phyloP scores from a whole-genome alignment of 1,284 basidiomycete genomes.

The Takashimella tepidaria region DNA sequence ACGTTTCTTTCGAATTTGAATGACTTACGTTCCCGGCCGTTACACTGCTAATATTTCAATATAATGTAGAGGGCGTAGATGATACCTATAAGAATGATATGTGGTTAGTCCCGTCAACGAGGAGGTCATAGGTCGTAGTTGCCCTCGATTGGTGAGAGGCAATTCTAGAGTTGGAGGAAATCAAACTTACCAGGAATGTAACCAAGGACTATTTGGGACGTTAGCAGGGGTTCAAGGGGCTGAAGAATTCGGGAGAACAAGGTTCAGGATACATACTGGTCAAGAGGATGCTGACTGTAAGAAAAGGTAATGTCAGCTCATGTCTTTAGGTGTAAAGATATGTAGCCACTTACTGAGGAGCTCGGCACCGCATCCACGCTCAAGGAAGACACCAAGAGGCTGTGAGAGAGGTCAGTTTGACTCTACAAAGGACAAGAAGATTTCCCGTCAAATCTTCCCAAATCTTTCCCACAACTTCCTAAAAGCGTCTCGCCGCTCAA shows the following conservation, averaged over 20 bases:
- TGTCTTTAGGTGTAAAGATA: background rate
- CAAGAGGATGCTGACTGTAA: slow-evolving; percentile 35
- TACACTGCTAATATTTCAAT: slow-evolving; percentile 18
- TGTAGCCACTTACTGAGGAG: slow-evolving; percentile 24
- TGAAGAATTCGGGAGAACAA: background rate
- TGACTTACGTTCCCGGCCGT: background rate
- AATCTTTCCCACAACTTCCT: too few species aligned
- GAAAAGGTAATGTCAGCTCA: background rate
- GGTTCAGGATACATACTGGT: slow-evolving; percentile 21
- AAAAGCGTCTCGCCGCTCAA: too few species aligned
- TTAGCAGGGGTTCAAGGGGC: background rate
- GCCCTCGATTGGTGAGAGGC: background rate
- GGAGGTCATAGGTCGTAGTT: background rate
- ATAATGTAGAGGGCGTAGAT: slow-evolving; percentile 45
- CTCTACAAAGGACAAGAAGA: too few species aligned
- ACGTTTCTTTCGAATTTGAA: too few species aligned
- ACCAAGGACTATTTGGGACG: slow-evolving; percentile 23
- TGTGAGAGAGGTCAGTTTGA: too few species aligned
- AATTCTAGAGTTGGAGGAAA: background rate
- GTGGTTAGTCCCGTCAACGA: too few species aligned
- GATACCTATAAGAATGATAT: slow-evolving; percentile 20
- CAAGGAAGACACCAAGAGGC: slow-evolving; percentile 45
- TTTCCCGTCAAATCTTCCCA: too few species aligned
- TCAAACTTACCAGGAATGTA: slow-evolving; percentile 33
- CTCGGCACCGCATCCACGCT: slow-evolving; percentile 40